Conservation (phyloP, 2,329 filamentous ascomycete genomes). For the Didymellaceae sp. region DNA sequence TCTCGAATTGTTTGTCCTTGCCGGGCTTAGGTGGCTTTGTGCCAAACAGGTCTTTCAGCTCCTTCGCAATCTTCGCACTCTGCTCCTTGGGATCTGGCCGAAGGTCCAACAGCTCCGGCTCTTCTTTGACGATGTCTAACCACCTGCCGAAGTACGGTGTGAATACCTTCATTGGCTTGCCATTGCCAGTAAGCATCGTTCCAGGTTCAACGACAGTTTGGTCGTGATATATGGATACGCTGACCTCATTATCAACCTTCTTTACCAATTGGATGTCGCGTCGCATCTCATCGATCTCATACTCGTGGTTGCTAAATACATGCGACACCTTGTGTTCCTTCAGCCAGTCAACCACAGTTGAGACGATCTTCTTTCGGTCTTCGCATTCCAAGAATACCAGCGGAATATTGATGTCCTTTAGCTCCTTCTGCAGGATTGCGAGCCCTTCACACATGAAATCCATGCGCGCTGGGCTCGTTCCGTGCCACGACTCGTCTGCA, state of each 20-base stretch:
- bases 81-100: slow-evolving; percentile 52
- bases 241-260: slow-evolving; percentile 44
- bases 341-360: slow-evolving; percentile 52
- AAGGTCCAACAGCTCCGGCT: slow-evolving; percentile 54
- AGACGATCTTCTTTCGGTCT: slow-evolving; percentile 52
- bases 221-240: slow-evolving; percentile 56
- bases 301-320: slow-evolving; percentile 57
- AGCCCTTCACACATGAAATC: slow-evolving; percentile 58
- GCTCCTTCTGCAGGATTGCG: slow-evolving; percentile 53
- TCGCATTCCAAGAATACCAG: slow-evolving; percentile 54
- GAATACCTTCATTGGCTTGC: slow-evolving; percentile 60
- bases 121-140: slow-evolving; percentile 52
- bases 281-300: slow-evolving; percentile 54
- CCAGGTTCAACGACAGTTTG: slow-evolving; percentile 58
- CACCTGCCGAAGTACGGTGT: slow-evolving; percentile 58
- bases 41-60: slow-evolving; percentile 42
- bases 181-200: slow-evolving; percentile 50
- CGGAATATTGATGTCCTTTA: slow-evolving; percentile 58
- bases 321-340: slow-evolving; percentile 55
- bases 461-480: slow-evolving; percentile 56
- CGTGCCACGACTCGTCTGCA: slow-evolving; percentile 59
- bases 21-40: slow-evolving; percentile 44
- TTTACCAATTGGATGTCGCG: slow-evolving; percentile 55
- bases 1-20: slow-evolving; percentile 51
- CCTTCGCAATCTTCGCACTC: slow-evolving; percentile 31